phyloP scores from a whole-genome alignment of 352 stramenopile species.

The Phytopythium vexans region DNA sequence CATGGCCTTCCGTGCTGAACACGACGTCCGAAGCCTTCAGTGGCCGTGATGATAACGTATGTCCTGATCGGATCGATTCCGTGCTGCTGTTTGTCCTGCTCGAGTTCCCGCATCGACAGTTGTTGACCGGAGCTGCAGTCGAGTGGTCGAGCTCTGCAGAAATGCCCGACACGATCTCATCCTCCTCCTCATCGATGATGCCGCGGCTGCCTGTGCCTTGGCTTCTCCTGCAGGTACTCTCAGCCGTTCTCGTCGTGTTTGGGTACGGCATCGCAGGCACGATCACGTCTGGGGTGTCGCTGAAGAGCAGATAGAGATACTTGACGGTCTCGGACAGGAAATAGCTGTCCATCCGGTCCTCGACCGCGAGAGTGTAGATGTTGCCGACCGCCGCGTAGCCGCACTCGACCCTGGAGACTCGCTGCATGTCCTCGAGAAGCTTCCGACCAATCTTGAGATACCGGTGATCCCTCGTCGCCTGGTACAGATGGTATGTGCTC shows the following conservation, averaged over 20 bases:
- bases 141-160: too few relatives aligned
- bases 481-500: constrained; percentile 95
- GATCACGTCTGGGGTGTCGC: constrained; percentile 82
- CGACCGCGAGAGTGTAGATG: constrained; percentile 86
- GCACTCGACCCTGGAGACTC: constrained; percentile 85
- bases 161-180: background rate
- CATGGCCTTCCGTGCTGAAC: constrained; percentile 82
- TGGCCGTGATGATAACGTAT: constrained; percentile 3
- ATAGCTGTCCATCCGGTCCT: constrained; percentile 98
- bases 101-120: constrained; percentile 2
- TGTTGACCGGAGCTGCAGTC: too few relatives aligned
- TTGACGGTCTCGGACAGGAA: constrained; percentile 99
- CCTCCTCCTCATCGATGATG: background rate
- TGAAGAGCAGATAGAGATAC: constrained; percentile 99
- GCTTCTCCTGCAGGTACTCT: constrained; percentile 7
- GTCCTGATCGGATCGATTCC: background rate
- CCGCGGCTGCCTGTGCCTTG: background rate
- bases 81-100: constrained; percentile 3
- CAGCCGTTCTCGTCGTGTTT: background rate
- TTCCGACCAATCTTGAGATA: constrained; percentile 90
- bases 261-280: constrained; percentile 34
- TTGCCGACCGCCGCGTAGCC: constrained; percentile 92
- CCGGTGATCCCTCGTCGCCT: constrained; percentile 84
- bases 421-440: constrained; percentile 85
- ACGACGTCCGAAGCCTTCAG: constrained; percentile 71